These are phyloP conservation scores for Annona squamosa DNA, from an alignment of 164 flowering plant genomes.

Conservation along the genomic window DNA sequence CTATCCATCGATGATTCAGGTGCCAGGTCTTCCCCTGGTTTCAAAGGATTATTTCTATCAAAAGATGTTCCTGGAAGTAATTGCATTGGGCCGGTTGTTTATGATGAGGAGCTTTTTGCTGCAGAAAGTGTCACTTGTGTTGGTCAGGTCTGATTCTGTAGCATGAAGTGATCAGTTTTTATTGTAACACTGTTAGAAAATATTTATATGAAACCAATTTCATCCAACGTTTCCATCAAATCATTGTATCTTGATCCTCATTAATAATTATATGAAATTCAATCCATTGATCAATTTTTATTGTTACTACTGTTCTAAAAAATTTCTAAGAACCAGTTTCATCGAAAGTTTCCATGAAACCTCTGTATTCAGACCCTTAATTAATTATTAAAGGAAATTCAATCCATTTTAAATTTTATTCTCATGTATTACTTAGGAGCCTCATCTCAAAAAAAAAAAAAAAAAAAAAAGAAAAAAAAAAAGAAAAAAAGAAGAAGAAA, in stretches of 20 bases:
- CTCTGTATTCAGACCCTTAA: too few relatives aligned
- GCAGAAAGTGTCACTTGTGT: conserved; percentile 79
- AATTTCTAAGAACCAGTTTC: too few relatives aligned
- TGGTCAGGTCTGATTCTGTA: conserved; percentile 70
- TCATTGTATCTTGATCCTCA: not conserved
- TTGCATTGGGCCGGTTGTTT: conserved; percentile 54
- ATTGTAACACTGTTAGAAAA: not conserved
- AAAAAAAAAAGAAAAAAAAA: too few relatives aligned
- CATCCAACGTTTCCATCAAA: not conserved
- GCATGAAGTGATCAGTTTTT: not conserved
- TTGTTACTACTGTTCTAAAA: too few relatives aligned
- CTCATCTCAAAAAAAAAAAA: too few relatives aligned
- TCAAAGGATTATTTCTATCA: conserved; percentile 65
- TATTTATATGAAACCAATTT: not conserved
- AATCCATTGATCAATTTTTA: too few relatives aligned
- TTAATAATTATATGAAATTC: too few relatives aligned
- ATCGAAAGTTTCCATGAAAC: too few relatives aligned
- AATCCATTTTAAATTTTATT: too few relatives aligned
- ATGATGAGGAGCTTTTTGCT: conserved; percentile 88
- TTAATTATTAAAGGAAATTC: too few relatives aligned
- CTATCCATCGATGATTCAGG: conserved; percentile 62
- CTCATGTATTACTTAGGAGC: too few relatives aligned
- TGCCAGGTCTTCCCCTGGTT: conserved; percentile 72
- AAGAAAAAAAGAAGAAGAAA: too few relatives aligned
- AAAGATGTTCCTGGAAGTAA: conserved; percentile 79